These are phyloP conservation scores for Cladosporium sp. DNA, from an alignment of 2,329 filamentous ascomycete species.

Conservation along the genomic window DNA sequence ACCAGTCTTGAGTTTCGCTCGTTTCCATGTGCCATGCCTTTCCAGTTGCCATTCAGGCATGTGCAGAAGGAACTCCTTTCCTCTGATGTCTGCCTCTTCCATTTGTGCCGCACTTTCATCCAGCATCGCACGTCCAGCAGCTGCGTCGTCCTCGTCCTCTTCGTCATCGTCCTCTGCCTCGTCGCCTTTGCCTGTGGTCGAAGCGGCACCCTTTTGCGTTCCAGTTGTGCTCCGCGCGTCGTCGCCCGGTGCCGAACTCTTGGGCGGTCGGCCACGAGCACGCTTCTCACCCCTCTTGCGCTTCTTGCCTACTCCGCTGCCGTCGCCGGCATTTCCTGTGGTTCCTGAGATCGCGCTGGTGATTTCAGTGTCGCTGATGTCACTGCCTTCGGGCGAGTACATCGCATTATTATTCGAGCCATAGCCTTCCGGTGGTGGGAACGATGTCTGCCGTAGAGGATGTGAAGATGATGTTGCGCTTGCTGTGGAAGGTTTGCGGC, in stretches of 20 bases:
- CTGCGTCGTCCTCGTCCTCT: constrained; percentile 53
- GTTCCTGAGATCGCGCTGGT: constrained; percentile 25
- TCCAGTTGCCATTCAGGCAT: constrained; percentile 65
- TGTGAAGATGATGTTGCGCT: constrained; percentile 55
- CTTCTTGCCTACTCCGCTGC: constrained; percentile 16
- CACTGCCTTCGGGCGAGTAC: constrained; percentile 27
- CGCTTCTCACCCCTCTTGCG: constrained; percentile 28
- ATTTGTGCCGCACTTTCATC: constrained; percentile 15
- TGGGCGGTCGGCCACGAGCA: constrained; percentile 22
- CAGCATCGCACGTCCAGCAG: constrained; percentile 36
- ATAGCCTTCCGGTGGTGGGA: constrained; percentile 55
- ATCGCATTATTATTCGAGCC: not conserved
- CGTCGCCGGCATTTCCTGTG: constrained; percentile 36
- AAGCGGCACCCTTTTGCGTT: constrained; percentile 33
- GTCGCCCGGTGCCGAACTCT: constrained; percentile 21
- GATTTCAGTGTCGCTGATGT: constrained; percentile 34
- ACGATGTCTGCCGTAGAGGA: constrained; percentile 75
- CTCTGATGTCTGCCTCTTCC: constrained; percentile 10
- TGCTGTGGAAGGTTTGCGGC: constrained; percentile 66
- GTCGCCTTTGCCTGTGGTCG: not conserved
- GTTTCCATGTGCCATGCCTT: constrained; percentile 67
- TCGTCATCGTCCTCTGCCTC: constrained; percentile 43
- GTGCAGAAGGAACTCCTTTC: constrained; percentile 40
- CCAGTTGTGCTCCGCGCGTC: constrained; percentile 24
- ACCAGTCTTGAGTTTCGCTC: constrained; percentile 63